Conservation (phyloP, 371 early-diverging fungal species). For the Mucor sp. region DNA sequence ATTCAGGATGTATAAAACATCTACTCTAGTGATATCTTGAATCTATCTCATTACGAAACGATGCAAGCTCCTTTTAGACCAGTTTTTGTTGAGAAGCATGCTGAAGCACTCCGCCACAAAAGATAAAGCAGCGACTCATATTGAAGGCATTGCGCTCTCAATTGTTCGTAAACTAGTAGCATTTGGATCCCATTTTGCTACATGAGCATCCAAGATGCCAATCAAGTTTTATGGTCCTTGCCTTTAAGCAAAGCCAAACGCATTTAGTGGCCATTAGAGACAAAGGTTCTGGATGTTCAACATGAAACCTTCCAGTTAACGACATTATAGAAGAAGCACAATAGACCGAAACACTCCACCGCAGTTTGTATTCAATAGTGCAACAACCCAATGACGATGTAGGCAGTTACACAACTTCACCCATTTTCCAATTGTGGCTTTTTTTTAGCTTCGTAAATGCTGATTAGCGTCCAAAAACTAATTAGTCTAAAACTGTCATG, state of each 20-base stretch:
- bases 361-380: not conserved
- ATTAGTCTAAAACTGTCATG: not conserved
- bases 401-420: not conserved
- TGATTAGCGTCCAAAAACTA: not conserved
- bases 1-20: not conserved
- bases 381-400: not conserved
- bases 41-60: not conserved
- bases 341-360: not conserved
- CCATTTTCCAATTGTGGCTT: not conserved
- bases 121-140: not conserved
- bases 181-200: not conserved
- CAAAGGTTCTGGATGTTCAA: not conserved
- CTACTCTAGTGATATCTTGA: no score
- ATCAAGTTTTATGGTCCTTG: not conserved
- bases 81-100: not conserved
- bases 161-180: not conserved
- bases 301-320: not conserved
- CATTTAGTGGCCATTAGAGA: not conserved
- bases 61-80: not conserved
- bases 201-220: not conserved
- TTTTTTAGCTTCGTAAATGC: not conserved
- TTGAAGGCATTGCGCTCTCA: not conserved
- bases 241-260: not conserved
- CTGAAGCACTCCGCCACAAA: not conserved
- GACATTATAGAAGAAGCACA: not conserved